Conservation (phyloP, 805 yeast species). For the Clavispora carvajalis region DNA sequence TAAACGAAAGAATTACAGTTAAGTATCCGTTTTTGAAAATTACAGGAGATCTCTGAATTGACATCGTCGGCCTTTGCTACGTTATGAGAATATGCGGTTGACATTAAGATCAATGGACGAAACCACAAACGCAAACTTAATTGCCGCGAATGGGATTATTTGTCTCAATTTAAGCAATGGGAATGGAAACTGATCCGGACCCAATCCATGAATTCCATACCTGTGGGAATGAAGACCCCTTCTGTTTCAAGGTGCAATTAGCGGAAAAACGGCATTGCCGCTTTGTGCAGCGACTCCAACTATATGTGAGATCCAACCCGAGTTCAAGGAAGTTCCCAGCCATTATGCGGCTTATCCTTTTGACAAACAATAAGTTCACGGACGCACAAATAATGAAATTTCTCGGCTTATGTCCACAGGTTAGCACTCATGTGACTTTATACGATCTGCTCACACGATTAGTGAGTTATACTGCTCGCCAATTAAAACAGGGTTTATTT, state of each 20-base stretch:
- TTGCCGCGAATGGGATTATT: not conserved
- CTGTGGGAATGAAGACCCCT: slow-evolving; percentile 4
- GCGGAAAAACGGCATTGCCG: slow-evolving; percentile 7
- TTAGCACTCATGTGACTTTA: slow-evolving; percentile 5
- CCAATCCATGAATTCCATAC: not conserved
- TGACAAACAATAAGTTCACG: slow-evolving; percentile 3
- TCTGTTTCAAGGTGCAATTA: slow-evolving; percentile 4
- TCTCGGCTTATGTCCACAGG: slow-evolving; percentile 3
- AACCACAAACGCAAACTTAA: no score
- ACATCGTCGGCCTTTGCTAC: slow-evolving; percentile 6
- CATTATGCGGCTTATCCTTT: slow-evolving; percentile 9
- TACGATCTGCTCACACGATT: slow-evolving; percentile 5
- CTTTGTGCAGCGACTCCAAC: slow-evolving; percentile 4
- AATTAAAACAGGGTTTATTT: slow-evolving; percentile 3
- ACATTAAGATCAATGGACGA: not conserved
- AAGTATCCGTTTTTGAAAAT: not conserved
- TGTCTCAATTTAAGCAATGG: not conserved
- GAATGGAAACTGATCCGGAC: not conserved
- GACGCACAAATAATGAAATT: slow-evolving; percentile 11
- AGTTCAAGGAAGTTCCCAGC: slow-evolving; percentile 11
- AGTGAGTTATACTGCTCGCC: slow-evolving; percentile 8
- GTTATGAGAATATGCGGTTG: slow-evolving; percentile 1
- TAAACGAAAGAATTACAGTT: not conserved
- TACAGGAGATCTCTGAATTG: not conserved
- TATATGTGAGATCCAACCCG: slow-evolving; percentile 3